Base-by-base conservation (phyloP, 1,139 yeast species). In the Magnusiomyces fungicola region DNA sequence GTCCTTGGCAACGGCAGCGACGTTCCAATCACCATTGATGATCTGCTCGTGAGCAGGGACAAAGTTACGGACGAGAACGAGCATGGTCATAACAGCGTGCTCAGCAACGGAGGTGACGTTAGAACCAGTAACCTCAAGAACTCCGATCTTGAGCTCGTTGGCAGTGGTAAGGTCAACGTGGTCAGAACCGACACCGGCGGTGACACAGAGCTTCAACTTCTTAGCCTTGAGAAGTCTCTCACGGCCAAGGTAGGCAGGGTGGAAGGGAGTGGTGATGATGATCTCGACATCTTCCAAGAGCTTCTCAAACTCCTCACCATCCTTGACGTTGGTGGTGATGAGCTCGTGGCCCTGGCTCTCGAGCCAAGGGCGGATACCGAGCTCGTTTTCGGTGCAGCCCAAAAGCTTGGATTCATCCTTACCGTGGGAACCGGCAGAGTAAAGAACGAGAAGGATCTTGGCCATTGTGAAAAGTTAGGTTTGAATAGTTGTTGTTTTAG, bases 101-200 rank as follows among this genome's bases (percentile, higher is more conserved):
- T 85, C 95, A 9, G 94, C 90, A 42, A 85, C 94, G 3, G 90
- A 81, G 23, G 75, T 78, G 46, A 84, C 90, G 62, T 85, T 84
- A 48, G 90, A 81, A 4, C 94, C 94, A 33, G 95, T 85, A 50
- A 84, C 94, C 69, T 84, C 94, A 48, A 80, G 70, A 22, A 85
- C 94, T 18, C 84, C 75, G 60, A 85, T 77, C 55, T 73, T 70
- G 51, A 68, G 65, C 61, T 78, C 78, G 65, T 83, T 82, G 57
- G 89, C 88, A 57, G 86, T 86, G 57, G 75, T 74, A 61, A 85
- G 74, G 61, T 84, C 94, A 55, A 84, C 73, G 66, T 85, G 94
- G 65, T 85, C 95, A 12, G 88, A 81, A 6, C 95, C 95, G 54
- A 85, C 90, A 58, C 94, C 95, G 7, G 94, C 94, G 47, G 92